Percentiles rank a stretch among this genome's conserved stretches.
Conservation (phyloP, 2,329 filamentous ascomycete genomes). For the Fusarium haematococcum region DNA sequence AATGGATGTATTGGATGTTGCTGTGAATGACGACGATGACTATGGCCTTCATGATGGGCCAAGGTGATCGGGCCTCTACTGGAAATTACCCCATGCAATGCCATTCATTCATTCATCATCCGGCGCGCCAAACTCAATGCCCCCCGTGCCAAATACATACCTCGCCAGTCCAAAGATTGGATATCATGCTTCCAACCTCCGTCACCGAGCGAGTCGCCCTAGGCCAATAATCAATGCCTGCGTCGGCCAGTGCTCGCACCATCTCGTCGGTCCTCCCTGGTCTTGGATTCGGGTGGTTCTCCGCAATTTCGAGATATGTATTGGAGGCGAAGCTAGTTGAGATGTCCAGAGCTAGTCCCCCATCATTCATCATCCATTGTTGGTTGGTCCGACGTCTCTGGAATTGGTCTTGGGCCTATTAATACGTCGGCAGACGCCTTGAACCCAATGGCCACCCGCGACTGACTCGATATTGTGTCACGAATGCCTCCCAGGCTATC, state of each 20-base stretch:
- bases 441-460: constrained; percentile 10
- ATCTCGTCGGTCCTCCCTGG: constrained; percentile 11
- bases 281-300: constrained; percentile 12
- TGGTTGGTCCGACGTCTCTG: constrained; percentile 12
- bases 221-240: constrained; percentile 10
- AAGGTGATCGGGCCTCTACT: constrained; percentile 10
- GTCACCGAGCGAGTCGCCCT: constrained; percentile 2
- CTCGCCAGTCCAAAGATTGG: constrained; percentile 25
- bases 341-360: constrained; percentile 28
- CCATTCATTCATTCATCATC: neutral
- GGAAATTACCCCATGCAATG: constrained; percentile 1
- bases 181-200: constrained; percentile 28
- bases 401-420: constrained; percentile 5
- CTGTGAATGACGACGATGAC: neutral
- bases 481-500: constrained; percentile 4
- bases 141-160: constrained; percentile 6
- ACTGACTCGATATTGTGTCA: constrained; percentile 16
- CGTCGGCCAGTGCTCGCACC: constrained; percentile 30
- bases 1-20: constrained; percentile 1
- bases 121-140: neutral
- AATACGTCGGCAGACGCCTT: constrained; percentile 1
- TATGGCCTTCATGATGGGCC: neutral
- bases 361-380: neutral
- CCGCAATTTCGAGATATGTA: constrained; percentile 19
- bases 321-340: neutral